Evolutionary conservation across 2,329 filamentous ascomycete species (phyloP), one percentile per base, ranked within the genome.

Genomic region (Fusarium denticulatum): DNA sequence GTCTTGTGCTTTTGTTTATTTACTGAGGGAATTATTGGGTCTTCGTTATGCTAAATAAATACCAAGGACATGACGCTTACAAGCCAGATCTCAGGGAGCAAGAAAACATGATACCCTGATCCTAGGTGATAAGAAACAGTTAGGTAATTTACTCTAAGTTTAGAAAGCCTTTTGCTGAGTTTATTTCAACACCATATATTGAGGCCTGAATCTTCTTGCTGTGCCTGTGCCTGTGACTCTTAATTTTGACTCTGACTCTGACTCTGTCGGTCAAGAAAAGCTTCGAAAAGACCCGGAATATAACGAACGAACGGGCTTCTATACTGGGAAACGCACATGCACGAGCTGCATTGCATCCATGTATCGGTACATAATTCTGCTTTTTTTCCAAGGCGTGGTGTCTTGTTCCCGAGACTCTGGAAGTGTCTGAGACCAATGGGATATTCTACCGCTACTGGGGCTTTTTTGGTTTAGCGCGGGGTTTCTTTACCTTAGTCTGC

Each of bases 381-480:
- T 42, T 47, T 55, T 64, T 18, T 45, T 13, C 16, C 26, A 36
- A 46, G 42, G 43, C 24, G 58, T 64, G 60, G 55, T 52, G 39
- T 50, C 26, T 42, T 67, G 45, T 65, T 70, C 66, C 52, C 66
- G 32, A 56, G 26, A 47, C 26, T 43, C 36, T 69, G 59, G 67
- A 59, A 69, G 67, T 64, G 65, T 53, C 59, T 58, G 65, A 46
- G 50, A 22, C 65, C 66, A 64, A 68, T 68, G 63, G 65, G 64
- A 65, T 64, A 64, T 26, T 53, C 43, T 69, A 40, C 59, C 67
- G 65, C 34, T 6, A 11, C 24, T 34, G 39, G 43, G 37, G 24
- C 26, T 53, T 46, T 55, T 55, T 74, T 36, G 55, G 71, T 53
- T 74, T 73, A 73, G 71, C 71, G 71, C 62, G 58, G 71, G 70